Base-by-base conservation (phyloP, 1,284 basidiomycete genomes). In the Fomes fomentarius region DNA sequence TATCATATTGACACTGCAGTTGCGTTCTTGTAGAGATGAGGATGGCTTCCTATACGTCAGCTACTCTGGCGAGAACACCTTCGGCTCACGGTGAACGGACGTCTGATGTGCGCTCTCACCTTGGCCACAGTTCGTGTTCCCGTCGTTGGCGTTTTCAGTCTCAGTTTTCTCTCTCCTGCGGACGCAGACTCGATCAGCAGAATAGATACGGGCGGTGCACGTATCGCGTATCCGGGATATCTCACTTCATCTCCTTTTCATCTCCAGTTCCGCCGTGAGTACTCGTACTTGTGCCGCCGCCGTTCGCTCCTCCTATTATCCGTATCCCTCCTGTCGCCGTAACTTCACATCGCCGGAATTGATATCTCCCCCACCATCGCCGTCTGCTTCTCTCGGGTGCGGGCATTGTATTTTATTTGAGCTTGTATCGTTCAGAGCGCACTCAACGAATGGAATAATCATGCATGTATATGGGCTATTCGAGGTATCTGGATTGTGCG, bases 51-150 rank as follows among this genome's bases (percentile, higher is more conserved):
- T 97, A 49, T 98, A 96, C 70, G 93, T 96, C 59, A 92, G 92
- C 71, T 97, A 97, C 79, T 96, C 94, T 35, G 94, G 95, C 53
- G 94, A 96, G 90, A 97, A 96, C 77, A 96, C 93, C 26, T 96
- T 96, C 65, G 93, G 94, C 53, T 75, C 59, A 43, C 56, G 50
- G 50, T 67, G 64, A 66, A 72, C 63, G 58, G 50, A 71, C 63
- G 56, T 52, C 40, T 59, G 30, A 14, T 34, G 37, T 30, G 28
- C 26, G 8, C 35, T 59, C 19, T 10, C 15, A 37, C 30, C 14
- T n/a, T 4, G 37, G 17, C 6, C 46, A 35, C 24, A 3, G 39
- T 47, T 43, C 22, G 42, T 25, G 14, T 47, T 10, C 33, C 30
- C 8, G 21, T 17, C 26, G 28, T 54, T 52, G 50, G 54, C 39